Evolutionary conservation across 2,329 filamentous ascomycete genomes (phyloP), one percentile per base, ranked within the genome.

Genomic region (Tolypocladium tropicale): DNA sequence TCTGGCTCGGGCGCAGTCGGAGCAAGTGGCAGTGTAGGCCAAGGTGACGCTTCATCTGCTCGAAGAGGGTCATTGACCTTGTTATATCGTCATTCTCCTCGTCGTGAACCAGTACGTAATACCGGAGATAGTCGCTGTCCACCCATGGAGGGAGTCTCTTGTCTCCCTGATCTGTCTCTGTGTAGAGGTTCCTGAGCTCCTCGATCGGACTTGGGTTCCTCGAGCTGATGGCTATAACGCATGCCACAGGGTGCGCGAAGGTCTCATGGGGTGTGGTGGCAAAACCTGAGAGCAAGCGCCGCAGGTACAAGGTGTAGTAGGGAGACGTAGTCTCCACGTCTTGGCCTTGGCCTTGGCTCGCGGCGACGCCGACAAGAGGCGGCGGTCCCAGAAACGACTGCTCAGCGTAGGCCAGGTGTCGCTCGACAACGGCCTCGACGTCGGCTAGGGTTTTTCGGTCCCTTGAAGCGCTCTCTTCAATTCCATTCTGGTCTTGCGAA

Each of bases 11-110:
- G 63, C 93, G 83, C 53, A 99, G 76, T 60, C 95, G 80, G 36
- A 99, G 77, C 12, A 99, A 78, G 72, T 99, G 94, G 68, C 94
- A 99, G 71, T 99, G 92, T 52, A 97, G 76, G 2, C 94, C 94
- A 61, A 99, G 90, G 72, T 96, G 90, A n/a, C 94, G 85, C 73
- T 97, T 99, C 95, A 99, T 99, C 70, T 96, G 90, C 64, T 99
- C 94, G 70, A 96, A 99, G 32, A 97, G 77, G 21, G 85, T 83
- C 70, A 93, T 93, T 14, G 92, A 95, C 71, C 91, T 88, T 39
- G 84, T 83, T 59, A 97, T 95, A 68, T 99, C 92, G 66, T 96
- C 93, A 59, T 84, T 85, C 67, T 99, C 94, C 72, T 99, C 95
- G 64, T 99, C 94, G 65, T 99, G 94, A 21, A 99, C 87, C 46